phyloP scores from a whole-genome alignment of 345 rosid species.

The Eucalyptus melliodora region DNA sequence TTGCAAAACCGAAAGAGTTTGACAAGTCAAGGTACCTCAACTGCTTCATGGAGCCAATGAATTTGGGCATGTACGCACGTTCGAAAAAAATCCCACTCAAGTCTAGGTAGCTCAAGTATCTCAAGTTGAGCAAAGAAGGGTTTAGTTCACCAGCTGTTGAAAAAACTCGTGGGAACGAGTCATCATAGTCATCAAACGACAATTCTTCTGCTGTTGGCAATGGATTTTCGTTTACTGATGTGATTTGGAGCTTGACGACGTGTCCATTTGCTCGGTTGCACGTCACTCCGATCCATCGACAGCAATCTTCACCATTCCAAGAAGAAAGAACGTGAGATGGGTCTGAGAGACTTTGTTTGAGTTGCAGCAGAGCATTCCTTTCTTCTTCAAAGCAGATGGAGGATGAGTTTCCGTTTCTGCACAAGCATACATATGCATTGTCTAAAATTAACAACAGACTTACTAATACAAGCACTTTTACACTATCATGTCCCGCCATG shows the following conservation, averaged over 20 bases:
- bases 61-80: background rate
- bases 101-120: background rate
- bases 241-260: background rate
- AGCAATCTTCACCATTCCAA: background rate
- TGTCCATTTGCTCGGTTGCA: background rate
- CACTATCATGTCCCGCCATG: background rate
- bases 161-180: fast-evolving
- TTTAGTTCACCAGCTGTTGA: background rate
- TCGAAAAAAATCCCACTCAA: background rate
- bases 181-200: fast-evolving
- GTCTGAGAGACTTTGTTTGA: background rate
- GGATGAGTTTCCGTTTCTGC: background rate
- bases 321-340: background rate
- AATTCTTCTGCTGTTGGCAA: fast-evolving
- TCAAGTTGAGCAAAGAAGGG: background rate
- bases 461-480: background rate
- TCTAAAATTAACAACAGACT: background rate
- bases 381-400: background rate
- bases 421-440: background rate
- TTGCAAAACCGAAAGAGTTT: fast-evolving
- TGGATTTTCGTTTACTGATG: fast-evolving
- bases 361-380: background rate
- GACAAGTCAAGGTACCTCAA: background rate
- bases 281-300: background rate
- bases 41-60: background rate